Percentiles rank a stretch among this genome's conserved stretches.
These are phyloP conservation scores for Choanephora cucurbitarum DNA, from an alignment of 371 early-diverging fungal species.

Conservation along the genomic window DNA sequence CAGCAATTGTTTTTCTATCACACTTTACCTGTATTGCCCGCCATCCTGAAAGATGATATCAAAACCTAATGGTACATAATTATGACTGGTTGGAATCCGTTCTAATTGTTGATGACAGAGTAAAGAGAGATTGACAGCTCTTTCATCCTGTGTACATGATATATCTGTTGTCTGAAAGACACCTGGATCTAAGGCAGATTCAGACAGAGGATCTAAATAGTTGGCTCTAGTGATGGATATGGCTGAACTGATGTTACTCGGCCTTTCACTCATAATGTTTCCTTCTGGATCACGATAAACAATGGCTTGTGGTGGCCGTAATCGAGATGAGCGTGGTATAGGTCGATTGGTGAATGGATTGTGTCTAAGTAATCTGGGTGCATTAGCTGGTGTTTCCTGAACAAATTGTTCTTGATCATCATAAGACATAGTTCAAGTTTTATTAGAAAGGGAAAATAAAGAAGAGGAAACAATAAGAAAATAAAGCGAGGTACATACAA, in stretches of 20 bases:
- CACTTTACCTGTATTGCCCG: constrained; percentile 16
- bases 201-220: not conserved
- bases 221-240: constrained; percentile 14
- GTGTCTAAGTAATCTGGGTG: not conserved
- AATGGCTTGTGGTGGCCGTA: constrained; percentile 8
- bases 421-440: too few species aligned
- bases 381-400: too few species aligned
- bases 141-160: constrained; percentile 12
- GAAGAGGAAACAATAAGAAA: too few species aligned
- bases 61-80: constrained; percentile 15
- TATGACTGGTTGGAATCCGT: constrained; percentile 2
- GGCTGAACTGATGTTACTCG: constrained; percentile 19
- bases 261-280: constrained; percentile 1
- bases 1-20: not conserved
- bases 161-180: constrained; percentile 2
- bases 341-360: not conserved
- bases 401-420: not conserved
- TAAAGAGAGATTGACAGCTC: constrained; percentile 11
- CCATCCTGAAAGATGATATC: constrained; percentile 14
- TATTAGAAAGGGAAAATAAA: too few species aligned
- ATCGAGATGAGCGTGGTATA: constrained; percentile 11
- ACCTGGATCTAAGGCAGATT: not conserved
- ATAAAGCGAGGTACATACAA: too few species aligned
- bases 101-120: constrained; percentile 6
- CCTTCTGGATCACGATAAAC: constrained; percentile 1